Evolutionary conservation across 139 green algal genomes (phyloP), one percentile per base, ranked within the genome.

Genomic region (Volvox africanus): DNA sequence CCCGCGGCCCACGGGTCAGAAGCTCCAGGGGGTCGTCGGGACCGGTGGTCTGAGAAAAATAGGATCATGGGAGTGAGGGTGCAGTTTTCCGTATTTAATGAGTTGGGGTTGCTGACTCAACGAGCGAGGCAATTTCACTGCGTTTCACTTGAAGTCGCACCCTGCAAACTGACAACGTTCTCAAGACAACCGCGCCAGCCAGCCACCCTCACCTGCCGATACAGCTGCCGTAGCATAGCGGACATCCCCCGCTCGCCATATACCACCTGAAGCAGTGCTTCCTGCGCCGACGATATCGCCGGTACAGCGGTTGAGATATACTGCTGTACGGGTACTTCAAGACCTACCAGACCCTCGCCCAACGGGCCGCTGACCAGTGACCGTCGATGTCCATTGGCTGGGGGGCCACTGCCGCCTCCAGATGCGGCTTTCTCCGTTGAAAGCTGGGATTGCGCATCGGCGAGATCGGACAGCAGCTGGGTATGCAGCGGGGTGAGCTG

Each of bases 11-110:
- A 14, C 68, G 37, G 36, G 62, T 61, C 69, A 89, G 69, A 44
- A 89, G 69, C 85, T 89, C 85, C 85, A 89, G 68, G 32, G 85
- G 69, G 85, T 89, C 85, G n/a, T 89, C 85, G 21, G 85, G 37
- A 36, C 85, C 85, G 26, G 85, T 76, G 85, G 37, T 55, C 69
- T 89, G 85, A 1, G 44, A 24, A 68, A 71, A 18, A 28, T 17
- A 32, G 84, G 35, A 24, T 35, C 2, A 69, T 28, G 36, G 84
- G 36, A 16, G 73, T 12, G 26, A 36, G 73, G 65, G 65, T 11
- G 65, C 65, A 11, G 11, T 73, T 73, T 73, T 11, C 65, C 65
- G 5, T 24, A 12, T 6, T 73, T 73, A 73, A 26, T 73, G 16
- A 2, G 6, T 24, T 73, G 44, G 44, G 44, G 5, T 55, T 55